Conservation (phyloP, 1,284 basidiomycete species). For the Ceratobasidium sp. region DNA sequence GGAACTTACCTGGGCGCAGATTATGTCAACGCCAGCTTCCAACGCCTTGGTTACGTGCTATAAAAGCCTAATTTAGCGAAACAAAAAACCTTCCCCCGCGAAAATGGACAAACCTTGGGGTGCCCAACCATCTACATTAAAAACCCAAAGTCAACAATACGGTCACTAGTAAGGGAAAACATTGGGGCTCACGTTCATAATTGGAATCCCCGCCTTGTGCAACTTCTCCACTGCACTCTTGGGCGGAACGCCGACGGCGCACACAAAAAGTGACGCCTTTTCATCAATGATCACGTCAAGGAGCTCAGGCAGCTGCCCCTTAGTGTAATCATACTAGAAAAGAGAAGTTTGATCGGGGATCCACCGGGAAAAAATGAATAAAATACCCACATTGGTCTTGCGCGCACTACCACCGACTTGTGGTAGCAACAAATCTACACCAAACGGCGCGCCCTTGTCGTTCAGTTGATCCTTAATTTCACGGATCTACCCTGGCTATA, state of each 20-base stretch:
- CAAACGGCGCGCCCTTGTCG: conserved; percentile 81
- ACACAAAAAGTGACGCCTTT: conserved; percentile 84
- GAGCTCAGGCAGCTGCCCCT: conserved; percentile 80
- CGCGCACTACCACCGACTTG: conserved; percentile 83
- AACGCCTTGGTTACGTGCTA: conserved; percentile 82
- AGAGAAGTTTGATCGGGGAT: conserved; percentile 4
- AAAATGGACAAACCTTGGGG: conserved; percentile 63
- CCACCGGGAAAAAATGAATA: conserved; percentile 35
- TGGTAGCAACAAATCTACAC: conserved; percentile 86
- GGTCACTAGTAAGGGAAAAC: neutral
- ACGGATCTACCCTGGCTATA: conserved; percentile 64
- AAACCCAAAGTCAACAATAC: neutral
- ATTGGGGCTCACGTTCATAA: conserved; percentile 77
- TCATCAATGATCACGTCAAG: conserved; percentile 90
- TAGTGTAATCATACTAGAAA: conserved; percentile 78
- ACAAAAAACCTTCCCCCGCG: neutral
- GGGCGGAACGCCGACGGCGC: conserved; percentile 78
- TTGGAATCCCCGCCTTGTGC: conserved; percentile 80
- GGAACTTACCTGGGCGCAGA: conserved; percentile 73
- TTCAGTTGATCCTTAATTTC: conserved; percentile 76
- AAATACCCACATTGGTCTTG: conserved; percentile 78
- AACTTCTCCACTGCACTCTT: conserved; percentile 78
- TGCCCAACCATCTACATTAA: conserved; percentile 82
- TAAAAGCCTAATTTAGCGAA: neutral
- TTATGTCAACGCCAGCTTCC: conserved; percentile 82